Percentiles rank a stretch among this genome's conserved stretches.
Conservation (phyloP, 169 alveolate genomes). For the Cryptosporidium canis region DNA sequence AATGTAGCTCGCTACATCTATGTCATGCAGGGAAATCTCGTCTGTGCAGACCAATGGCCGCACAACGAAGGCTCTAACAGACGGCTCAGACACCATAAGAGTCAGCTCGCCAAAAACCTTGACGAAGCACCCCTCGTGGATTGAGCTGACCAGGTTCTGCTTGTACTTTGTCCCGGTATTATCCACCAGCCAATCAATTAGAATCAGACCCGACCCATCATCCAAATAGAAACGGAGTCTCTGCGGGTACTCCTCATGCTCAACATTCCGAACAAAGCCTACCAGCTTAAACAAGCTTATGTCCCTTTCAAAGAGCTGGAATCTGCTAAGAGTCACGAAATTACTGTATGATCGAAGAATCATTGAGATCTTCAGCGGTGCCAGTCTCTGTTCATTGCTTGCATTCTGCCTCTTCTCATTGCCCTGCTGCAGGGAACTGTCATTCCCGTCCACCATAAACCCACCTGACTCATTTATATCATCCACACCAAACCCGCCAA, state of each 20-base stretch:
- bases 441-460: conserved; percentile 38
- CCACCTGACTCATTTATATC: conserved; percentile 66
- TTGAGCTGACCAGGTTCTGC: conserved; percentile 51
- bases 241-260: conserved; percentile 68
- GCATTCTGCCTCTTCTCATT: conserved; percentile 17
- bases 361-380: conserved; percentile 60
- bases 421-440: background rate
- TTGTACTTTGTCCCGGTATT: conserved; percentile 68
- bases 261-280: conserved; percentile 56
- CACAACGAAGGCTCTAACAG: conserved; percentile 68
- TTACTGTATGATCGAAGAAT: conserved; percentile 48
- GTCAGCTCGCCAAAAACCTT: conserved; percentile 59
- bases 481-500: conserved; percentile 54
- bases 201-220: conserved; percentile 64
- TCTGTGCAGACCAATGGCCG: conserved; percentile 69
- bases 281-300: conserved; percentile 52
- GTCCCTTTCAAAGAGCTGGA: conserved; percentile 40
- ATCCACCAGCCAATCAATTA: conserved; percentile 63
- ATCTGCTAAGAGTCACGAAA: conserved; percentile 48
- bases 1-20: conserved; percentile 55
- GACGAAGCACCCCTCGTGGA: conserved; percentile 66
- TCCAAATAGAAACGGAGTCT: conserved; percentile 70
- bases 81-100: conserved; percentile 66
- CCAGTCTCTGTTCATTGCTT: conserved; percentile 35
- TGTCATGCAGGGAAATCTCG: conserved; percentile 61